Base-by-base conservation (phyloP, 176 grass and related monocot species). In the Coix lacrymajobi region DNA sequence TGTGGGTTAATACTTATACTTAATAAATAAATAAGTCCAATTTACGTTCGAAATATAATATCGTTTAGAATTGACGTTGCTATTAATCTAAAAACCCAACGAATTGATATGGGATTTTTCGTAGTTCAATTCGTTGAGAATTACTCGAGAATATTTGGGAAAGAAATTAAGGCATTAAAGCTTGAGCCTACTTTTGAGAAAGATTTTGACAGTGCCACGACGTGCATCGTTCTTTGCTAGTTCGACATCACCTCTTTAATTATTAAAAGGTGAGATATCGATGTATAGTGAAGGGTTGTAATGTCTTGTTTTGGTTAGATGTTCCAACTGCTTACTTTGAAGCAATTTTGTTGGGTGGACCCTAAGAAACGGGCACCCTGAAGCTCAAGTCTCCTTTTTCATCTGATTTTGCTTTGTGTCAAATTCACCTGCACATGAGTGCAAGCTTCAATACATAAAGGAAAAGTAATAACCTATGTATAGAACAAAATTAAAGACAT, bases 391-490 rank as follows among this genome's bases (percentile, higher is more conserved):
- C 63, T 71, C 72, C 64, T 51, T 82, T 87, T 87, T 69, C 79
- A 87, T 81, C 79, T 82, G 49, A 76, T 62, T 87, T 82, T 82
- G 72, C 79, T 52, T 81, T 81, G 79, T 76, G 24, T 77, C 85
- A 87, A 82, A 70, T 76, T 87, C 64, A 87, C 85, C 85, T 87
- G 79, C 85, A 87, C 79, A 87, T 41, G 71, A 87, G 79, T 87
- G 85, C 85, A 87, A 77, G 85, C 79, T 69, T 82, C 71, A 87
- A 87, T 82, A 76, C 38, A 82, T 49, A 82, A 70, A 76, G 71
- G 28, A 69, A 81, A 75, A 41, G 12, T 36, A 82, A 62, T 36
- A 82, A 62, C 37, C 52, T 57, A 57, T 57, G 24, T 56, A 56
- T 57, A 57, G 75, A 77, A 6, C 30, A 46, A 77, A 37, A 28